Evolutionary conservation across 495 filamentous ascomycete species (phyloP).

Genomic region (Trichocladium antarcticum): DNA sequence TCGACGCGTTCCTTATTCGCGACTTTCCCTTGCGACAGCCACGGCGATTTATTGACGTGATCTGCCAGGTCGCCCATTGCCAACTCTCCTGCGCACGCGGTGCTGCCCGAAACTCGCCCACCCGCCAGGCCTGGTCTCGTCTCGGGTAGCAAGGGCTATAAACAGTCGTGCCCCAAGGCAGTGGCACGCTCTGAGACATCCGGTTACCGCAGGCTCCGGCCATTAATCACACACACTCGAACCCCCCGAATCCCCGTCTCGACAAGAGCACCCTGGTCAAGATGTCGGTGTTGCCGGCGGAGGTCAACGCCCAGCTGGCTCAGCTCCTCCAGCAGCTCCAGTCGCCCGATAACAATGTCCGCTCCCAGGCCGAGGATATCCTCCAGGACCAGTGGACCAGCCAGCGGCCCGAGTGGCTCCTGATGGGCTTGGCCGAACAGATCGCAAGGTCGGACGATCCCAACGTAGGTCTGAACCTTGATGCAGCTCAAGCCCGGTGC

Average conservation of each 20-base stretch:
- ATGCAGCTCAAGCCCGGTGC: not conserved
- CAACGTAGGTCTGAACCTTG: conserved; percentile 43
- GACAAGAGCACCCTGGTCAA: conserved; percentile 6
- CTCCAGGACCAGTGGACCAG: conserved; percentile 81
- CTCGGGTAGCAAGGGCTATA: conserved; percentile 13
- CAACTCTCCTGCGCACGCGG: not conserved
- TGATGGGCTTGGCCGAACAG: conserved; percentile 93
- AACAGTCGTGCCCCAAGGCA: not conserved
- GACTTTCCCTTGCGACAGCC: not conserved
- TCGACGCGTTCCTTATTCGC: conserved; percentile 4
- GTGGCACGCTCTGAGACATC: not conserved
- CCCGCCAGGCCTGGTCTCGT: not conserved
- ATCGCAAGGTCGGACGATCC: conserved; percentile 55
- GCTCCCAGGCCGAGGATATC: conserved; percentile 78
- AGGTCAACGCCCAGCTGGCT: conserved; percentile 68
- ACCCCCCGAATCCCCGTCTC: not conserved
- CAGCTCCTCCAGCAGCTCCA: conserved; percentile 78
- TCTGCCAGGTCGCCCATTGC: not conserved
- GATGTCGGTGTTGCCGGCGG: conserved; percentile 78
- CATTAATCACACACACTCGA: not conserved
- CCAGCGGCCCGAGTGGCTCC: conserved; percentile 65
- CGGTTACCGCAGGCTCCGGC: not conserved
- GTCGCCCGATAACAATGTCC: conserved; percentile 77
- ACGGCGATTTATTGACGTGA: not conserved
- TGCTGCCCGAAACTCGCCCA: conserved; percentile 6